Base-by-base conservation (phyloP, 345 rosid species). In the Citrus hindsii region DNA sequence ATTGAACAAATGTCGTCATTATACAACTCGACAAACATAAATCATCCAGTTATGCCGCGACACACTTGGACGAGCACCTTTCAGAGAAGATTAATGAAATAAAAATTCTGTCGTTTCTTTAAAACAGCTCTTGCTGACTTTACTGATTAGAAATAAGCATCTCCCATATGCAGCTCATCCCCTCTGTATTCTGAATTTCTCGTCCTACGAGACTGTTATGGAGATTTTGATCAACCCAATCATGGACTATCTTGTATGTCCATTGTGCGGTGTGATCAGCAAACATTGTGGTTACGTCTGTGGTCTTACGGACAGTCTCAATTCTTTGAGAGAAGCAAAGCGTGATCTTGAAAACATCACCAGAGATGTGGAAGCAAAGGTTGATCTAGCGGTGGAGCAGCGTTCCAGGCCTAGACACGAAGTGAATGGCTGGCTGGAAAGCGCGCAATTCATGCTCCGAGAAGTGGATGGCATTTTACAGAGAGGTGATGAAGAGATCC, bases 401-500 rank as follows among this genome's bases (percentile, higher is more conserved):
- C 59, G 30, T 19, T 16, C 2, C 0, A 42, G 21, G 14, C 28
- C 40, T 5, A 74, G 12, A 28, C 63, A 62, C 27, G 18, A 37
- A 25, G 67, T 74, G n/a, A 37, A 27, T 12, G 56, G 76, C 53
- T 74, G 76, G 76, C 53, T 35, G n/a, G 14, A 35, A 25, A 59
- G 67, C 0, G 56, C 61, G 19, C 4, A 60, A 74, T 0, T 0
- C 2, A 5, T 12, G 28, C 16, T 58, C 3, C 16, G 1, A 12
- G 55, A 74, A 32, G 69, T 65, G 24, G 42, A 33, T 25, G 7
- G 3, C 42, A 16, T 19, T 65, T 65, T 33, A 19, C 46, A 33
- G 7, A 65, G 28, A 32, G 69, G 42, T 33, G 42, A 32, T 19
- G n/a, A 33, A 19, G 42, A 33, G 24, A 19, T 65, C 13, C 25